phyloP scores from a whole-genome alignment of 495 filamentous ascomycete genomes.

The Mytilinidion resinicola region DNA sequence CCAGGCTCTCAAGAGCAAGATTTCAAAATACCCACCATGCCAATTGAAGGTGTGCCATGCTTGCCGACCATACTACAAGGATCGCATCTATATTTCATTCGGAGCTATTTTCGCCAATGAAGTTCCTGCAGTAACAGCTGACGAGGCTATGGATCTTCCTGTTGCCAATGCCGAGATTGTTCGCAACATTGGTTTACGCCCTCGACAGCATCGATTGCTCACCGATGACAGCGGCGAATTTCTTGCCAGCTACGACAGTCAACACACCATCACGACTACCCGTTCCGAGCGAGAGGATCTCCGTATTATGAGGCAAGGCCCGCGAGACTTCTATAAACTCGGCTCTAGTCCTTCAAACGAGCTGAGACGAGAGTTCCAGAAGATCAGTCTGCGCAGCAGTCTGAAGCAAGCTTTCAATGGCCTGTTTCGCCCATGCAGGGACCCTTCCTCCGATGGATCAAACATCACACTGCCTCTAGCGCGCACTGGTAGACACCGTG shows the following conservation, averaged over 20 bases:
- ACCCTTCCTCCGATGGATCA: slow-evolving; percentile 6
- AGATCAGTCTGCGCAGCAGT: neutral
- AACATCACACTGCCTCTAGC: slow-evolving; percentile 26
- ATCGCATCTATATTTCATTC: slow-evolving; percentile 36
- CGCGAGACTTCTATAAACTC: slow-evolving; percentile 21
- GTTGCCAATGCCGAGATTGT: slow-evolving; percentile 20
- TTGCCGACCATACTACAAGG: slow-evolving; percentile 36
- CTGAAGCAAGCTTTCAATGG: slow-evolving; percentile 20
- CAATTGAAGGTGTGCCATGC: slow-evolving; percentile 31
- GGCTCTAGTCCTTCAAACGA: slow-evolving; percentile 1
- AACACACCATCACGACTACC: slow-evolving; percentile 18
- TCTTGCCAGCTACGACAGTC: slow-evolving; percentile 4
- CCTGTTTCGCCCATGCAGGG: slow-evolving; percentile 8
- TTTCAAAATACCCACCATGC: slow-evolving; percentile 15
- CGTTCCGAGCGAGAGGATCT: slow-evolving; percentile 14
- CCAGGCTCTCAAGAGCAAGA: neutral
- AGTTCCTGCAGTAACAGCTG: slow-evolving; percentile 22
- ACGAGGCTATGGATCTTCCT: slow-evolving; percentile 27
- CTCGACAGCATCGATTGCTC: slow-evolving; percentile 1
- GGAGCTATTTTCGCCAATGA: slow-evolving; percentile 25
- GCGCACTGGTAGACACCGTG: slow-evolving; percentile 11
- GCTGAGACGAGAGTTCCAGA: slow-evolving; percentile 2
- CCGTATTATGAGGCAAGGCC: neutral
- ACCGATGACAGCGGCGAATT: neutral
- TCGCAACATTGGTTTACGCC: slow-evolving; percentile 22